phyloP scores from a whole-genome alignment of 495 filamentous ascomycete genomes.

The Lophiostoma macrostomum region DNA sequence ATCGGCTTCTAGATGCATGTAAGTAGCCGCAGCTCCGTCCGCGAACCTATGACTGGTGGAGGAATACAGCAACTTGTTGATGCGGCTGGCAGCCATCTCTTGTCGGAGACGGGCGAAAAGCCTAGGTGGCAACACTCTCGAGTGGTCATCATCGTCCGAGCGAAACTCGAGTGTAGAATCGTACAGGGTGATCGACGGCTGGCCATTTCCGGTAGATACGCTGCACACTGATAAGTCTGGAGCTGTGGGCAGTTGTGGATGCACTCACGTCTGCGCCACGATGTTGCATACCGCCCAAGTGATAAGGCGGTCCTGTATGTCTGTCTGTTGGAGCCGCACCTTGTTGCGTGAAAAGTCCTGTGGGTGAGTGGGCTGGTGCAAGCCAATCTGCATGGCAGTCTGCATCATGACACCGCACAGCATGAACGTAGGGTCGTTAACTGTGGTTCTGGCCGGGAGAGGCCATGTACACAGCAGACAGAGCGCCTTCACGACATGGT shows the following conservation, averaged over 20 bases:
- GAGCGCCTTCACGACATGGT: slow-evolving; percentile 87
- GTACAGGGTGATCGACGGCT: slow-evolving; percentile 83
- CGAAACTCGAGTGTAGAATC: slow-evolving; percentile 69
- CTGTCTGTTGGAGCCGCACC: slow-evolving; percentile 78
- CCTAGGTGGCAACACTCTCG: slow-evolving; percentile 19
- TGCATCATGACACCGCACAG: slow-evolving; percentile 90
- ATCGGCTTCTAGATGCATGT: slow-evolving; percentile 27
- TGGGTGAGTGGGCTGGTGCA: slow-evolving; percentile 84
- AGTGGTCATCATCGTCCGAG: slow-evolving; percentile 29
- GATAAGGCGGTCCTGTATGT: slow-evolving; percentile 77
- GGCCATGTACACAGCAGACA: slow-evolving; percentile 90
- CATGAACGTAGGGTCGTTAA: slow-evolving; percentile 86
- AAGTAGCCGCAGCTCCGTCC: slow-evolving; percentile 9
- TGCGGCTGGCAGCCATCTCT: slow-evolving; percentile 33
- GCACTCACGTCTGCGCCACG: slow-evolving; percentile 69
- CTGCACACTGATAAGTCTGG: slow-evolving; percentile 43
- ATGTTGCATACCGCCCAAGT: slow-evolving; percentile 94
- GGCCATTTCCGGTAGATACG: slow-evolving; percentile 85
- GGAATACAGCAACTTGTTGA: slow-evolving; percentile 31
- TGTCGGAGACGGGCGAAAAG: slow-evolving; percentile 30
- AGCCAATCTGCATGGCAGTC: slow-evolving; percentile 82
- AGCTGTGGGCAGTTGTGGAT: neutral
- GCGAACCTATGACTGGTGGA: slow-evolving; percentile 11
- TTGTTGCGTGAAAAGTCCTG: slow-evolving; percentile 86
- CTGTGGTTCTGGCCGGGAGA: slow-evolving; percentile 80